phyloP scores from a whole-genome alignment of 2,329 filamentous ascomycete species.

The Pestalotiopsis sp. region DNA sequence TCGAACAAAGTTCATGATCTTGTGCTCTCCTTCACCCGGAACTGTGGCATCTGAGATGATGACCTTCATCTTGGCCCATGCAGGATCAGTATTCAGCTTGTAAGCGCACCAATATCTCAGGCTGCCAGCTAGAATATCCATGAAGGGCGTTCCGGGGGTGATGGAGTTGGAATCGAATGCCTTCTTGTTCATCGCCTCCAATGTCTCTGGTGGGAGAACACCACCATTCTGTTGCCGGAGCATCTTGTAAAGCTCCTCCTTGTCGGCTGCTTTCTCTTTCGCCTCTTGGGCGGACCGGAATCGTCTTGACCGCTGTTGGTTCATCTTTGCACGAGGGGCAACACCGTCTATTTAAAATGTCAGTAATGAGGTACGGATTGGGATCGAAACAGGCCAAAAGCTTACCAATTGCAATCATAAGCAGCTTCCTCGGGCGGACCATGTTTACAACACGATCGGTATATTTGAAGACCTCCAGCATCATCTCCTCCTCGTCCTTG shows the following conservation, averaged over 20 bases:
- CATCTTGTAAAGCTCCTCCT: slow-evolving; percentile 83
- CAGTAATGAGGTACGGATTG: slow-evolving; percentile 17
- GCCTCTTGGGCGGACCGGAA: slow-evolving; percentile 95
- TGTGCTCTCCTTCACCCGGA: slow-evolving; percentile 97
- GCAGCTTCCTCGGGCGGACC: slow-evolving; percentile 91
- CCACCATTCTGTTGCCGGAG: slow-evolving; percentile 78
- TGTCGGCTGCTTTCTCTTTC: slow-evolving; percentile 90
- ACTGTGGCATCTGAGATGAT: slow-evolving; percentile 99
- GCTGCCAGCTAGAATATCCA: slow-evolving; percentile 90
- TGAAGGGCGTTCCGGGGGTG: slow-evolving; percentile 96
- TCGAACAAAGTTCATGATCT: slow-evolving; percentile 98
- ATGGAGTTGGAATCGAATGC: slow-evolving; percentile 89
- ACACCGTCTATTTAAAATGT: slow-evolving; percentile 73
- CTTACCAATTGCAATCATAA: slow-evolving; percentile 95
- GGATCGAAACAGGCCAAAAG: slow-evolving; percentile 21
- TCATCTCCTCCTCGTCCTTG: slow-evolving; percentile 97
- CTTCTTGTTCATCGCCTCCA: slow-evolving; percentile 73
- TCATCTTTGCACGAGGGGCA: slow-evolving; percentile 98
- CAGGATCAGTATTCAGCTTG: slow-evolving; percentile 95
- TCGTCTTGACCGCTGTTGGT: slow-evolving; percentile 94
- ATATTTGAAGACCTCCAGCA: slow-evolving; percentile 97
- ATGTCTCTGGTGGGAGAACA: slow-evolving; percentile 60
- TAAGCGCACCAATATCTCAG: slow-evolving; percentile 97
- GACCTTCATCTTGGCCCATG: slow-evolving; percentile 94
- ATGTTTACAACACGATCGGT: slow-evolving; percentile 99